A percentile compares a stretch with the other conserved stretches of the same genome.
These are phyloP conservation scores for Aspergillus wentii DNA, from an alignment of 495 filamentous ascomycete species.

Conservation along the genomic window DNA sequence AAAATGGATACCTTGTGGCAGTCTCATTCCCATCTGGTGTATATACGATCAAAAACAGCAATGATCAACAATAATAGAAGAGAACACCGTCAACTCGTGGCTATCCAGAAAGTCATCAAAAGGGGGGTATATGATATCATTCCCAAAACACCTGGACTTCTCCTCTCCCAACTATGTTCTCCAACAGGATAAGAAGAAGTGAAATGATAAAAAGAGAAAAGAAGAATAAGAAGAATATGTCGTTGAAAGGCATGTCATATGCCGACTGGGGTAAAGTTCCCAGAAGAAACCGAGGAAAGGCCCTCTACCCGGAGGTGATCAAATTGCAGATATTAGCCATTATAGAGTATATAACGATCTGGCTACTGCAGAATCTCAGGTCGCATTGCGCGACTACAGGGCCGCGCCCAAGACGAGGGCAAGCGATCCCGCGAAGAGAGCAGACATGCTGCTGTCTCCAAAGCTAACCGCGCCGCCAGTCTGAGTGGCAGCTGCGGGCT, in stretches of 20 bases:
- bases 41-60: constrained; percentile 23
- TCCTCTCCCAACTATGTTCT: constrained; percentile 15
- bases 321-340: no score
- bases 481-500: constrained; percentile 16
- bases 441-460: constrained; percentile 25
- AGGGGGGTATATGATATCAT: constrained; percentile 36
- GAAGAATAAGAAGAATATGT: constrained; percentile 18
- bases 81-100: constrained; percentile 31
- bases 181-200: constrained; percentile 14
- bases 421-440: constrained; percentile 32
- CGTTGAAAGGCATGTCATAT: no score
- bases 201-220: constrained; percentile 4
- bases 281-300: no score
- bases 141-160: constrained; percentile 15
- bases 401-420: constrained; percentile 32
- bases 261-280: no score
- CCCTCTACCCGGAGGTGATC: no score
- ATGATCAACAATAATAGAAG: constrained; percentile 13
- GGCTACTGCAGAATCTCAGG: background rate
- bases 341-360: no score
- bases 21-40: no score
- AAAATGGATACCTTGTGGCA: no score
- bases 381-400: constrained; percentile 19
- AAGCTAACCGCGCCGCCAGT: constrained; percentile 19
- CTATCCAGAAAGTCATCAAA: constrained; percentile 19